Base-by-base conservation (phyloP, 768 basidiomycete genomes). In the Leccinum boreale region DNA sequence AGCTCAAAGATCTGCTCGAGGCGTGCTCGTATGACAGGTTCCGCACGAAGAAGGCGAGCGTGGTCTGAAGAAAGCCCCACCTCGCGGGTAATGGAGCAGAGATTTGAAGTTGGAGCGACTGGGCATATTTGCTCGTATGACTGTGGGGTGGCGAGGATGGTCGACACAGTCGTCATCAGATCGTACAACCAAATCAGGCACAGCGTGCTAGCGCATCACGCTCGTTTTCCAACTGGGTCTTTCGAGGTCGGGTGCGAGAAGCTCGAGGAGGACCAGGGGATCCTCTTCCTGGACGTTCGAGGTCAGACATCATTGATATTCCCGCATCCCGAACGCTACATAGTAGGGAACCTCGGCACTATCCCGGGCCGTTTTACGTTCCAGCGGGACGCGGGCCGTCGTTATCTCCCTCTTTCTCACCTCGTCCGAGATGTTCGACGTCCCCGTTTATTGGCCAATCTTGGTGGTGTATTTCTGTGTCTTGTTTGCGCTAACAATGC, bases 391-490 rank as follows among this genome's bases (percentile, higher is more conserved):
- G 6, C 87, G 91, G 48, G 94, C 96, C 11, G 89, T 91, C 24
- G n/a, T 90, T 21, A 70, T 99, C 54, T 89, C 94, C 6, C 66
- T 96, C 44, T 74, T 87, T 54, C 89, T 89, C 71, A 92, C 97
- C 3, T 76, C 88, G 56, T 95, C 92, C 23, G 81, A 89, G 47
- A 76, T 88, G 35, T 95, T 97, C 64, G 95, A 98, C 71, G 90
- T 99, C 24, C 96, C 96, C 7, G 97, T 98, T 23, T 98, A 97
- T 77, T 98, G 97, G 95, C 97, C 97, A 8, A 98, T 99, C 73
- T 85, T 99, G 55, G 86, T 98, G 65, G 79, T 98, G 57, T 99
- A 99, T 78, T 99, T 98, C 81, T 90, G 90, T 73, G 89, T 94
- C 45, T 82, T 98, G 55, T 98, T 98, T 70, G 84, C 91, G 21